These are phyloP conservation scores for Magnusiomyces tetraspermus DNA, from an alignment of 1,139 yeast species.

Conservation along the genomic window DNA sequence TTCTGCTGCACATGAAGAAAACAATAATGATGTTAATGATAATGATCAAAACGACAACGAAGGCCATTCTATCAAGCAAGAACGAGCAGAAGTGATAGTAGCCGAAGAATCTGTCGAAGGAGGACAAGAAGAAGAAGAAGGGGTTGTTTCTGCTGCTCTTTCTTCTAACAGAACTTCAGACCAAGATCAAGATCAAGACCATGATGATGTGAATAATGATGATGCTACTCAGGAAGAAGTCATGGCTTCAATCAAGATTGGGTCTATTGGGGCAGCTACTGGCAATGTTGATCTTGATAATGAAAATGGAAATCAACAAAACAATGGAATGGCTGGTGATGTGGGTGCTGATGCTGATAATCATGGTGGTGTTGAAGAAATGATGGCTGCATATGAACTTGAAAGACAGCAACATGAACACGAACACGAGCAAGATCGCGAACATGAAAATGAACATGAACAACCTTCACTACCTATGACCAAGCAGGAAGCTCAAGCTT, in stretches of 20 bases:
- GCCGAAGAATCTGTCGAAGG: background rate
- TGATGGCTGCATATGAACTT: background rate
- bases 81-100: background rate
- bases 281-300: background rate
- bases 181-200: background rate
- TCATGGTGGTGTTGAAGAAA: background rate
- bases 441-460: background rate
- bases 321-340: background rate
- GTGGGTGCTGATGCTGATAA: too few species aligned
- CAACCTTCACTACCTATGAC: too few species aligned
- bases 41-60: background rate
- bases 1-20: background rate
- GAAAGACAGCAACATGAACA: background rate
- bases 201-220: conserved; percentile 10
- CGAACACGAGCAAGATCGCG: background rate
- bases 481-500: too few species aligned
- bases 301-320: background rate
- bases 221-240: conserved; percentile 15
- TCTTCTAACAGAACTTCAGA: background rate
- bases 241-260: conserved; percentile 14
- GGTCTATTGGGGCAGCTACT: conserved; percentile 4
- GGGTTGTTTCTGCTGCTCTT: too few species aligned
- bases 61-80: background rate
- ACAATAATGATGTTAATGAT: background rate
- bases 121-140: background rate